phyloP scores from a whole-genome alignment of 78 protist genomes.

The Dictyostelium purpureum region DNA sequence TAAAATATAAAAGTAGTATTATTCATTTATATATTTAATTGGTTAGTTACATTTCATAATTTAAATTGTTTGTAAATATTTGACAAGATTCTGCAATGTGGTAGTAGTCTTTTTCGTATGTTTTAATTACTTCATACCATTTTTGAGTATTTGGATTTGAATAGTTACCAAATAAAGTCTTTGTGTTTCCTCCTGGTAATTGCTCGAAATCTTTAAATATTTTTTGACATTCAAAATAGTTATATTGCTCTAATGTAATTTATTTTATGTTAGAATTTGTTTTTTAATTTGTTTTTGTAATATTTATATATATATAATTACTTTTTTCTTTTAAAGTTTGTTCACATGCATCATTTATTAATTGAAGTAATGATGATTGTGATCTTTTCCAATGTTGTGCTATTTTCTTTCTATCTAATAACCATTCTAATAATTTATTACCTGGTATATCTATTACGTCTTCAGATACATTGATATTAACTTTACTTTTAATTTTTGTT shows the following conservation, averaged over 20 bases:
- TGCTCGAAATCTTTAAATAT: conserved; percentile 27
- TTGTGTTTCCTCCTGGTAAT: conserved; percentile 3
- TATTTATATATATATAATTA: background rate
- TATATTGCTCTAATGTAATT: background rate
- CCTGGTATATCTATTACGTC: conserved; percentile 61
- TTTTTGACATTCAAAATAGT: conserved; percentile 36
- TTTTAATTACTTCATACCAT: conserved; percentile 49
- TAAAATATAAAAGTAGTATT: background rate
- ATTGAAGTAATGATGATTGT: background rate
- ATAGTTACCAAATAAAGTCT: conserved; percentile 42
- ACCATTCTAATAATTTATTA: conserved; percentile 45
- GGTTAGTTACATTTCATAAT: conserved; percentile 56
- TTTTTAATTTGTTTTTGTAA: background rate
- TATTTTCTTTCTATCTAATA: conserved; percentile 44
- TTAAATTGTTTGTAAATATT: conserved; percentile 34
- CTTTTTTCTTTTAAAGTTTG: background rate
- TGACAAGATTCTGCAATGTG: conserved; percentile 49
- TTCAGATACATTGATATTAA: background rate
- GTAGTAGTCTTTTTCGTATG: conserved; percentile 23
- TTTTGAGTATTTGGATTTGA: conserved; percentile 56
- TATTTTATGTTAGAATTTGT: background rate
- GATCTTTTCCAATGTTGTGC: conserved; percentile 47
- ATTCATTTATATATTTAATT: background rate
- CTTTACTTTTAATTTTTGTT: background rate
- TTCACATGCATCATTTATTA: conserved; percentile 23